Base-by-base conservation (phyloP, 208 protist species). In the Trypanosoma platydactyli region DNA sequence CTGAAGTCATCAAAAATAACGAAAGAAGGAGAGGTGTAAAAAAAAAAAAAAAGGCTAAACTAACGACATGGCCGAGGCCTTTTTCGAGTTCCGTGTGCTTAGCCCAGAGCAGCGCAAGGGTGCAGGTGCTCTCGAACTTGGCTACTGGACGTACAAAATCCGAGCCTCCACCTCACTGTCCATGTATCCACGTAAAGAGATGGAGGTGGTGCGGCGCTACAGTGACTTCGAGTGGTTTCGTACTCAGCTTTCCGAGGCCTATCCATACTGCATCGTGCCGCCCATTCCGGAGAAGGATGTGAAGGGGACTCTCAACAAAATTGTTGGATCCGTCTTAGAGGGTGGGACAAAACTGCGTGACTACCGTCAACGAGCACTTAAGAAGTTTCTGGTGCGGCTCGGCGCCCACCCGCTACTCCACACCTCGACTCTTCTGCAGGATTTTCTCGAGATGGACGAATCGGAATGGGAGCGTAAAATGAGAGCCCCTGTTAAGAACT, bases 281-380 rank as follows among this genome's bases (percentile, higher is more conserved):
- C 91, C 91, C 15, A 85, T 97, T 27, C 93, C 93, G 0, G 86
- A 92, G 69, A 97, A 97, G 80, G 86, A 92, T 30, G 61, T 94
- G 46, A 66, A 81, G 49, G 86, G 86, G 24, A 88, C 85, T 38
- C 50, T 97, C 48, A 64, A 80, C 30, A 81, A 68, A 71, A 71
- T 85, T 44, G 60, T 84, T 20, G 63, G 64, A 20, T 60, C 63
- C 45, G 16, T n/a, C 45, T 51, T 65, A 46, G 22, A 72, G 64
- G 49, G 51, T 44, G 64, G 57, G 4, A 56, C 71, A 24, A 66
- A 57, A 13, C 54, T 91, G 40, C 72, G 84, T 20, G 85, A 92
- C 53, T 97, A 95, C 77, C 78, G 91, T 11, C 88, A 89, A 40
- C 77, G 75, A 38, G 86, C 76, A 5, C 74, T 97, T 38, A 77